Evolutionary conservation across 192 early-diverging fungal genomes (phyloP).

Genomic region (Oehlia diaphana): DNA sequence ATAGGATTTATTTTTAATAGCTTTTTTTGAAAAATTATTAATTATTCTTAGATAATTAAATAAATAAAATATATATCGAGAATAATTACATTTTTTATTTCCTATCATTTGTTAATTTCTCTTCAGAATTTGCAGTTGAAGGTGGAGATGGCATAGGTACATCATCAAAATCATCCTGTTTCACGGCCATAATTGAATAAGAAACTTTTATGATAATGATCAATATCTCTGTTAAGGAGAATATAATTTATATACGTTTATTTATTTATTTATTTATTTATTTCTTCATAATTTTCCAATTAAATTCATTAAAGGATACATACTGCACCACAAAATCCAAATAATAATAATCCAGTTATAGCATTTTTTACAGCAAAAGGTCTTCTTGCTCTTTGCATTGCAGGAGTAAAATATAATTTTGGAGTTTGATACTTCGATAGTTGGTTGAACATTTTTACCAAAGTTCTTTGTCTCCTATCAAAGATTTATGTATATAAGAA

Average conservation of each 20-base stretch:
- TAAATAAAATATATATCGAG: no score
- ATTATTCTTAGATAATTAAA: no score
- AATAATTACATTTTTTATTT: not conserved
- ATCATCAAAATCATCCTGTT: conserved; percentile 78
- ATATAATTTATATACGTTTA: not conserved
- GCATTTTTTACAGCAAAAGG: conserved; percentile 53
- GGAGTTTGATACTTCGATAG: conserved; percentile 31
- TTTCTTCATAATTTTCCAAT: not conserved
- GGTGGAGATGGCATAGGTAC: conserved; percentile 59
- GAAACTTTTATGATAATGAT: conserved; percentile 45
- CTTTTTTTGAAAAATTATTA: no score
- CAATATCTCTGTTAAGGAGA: not conserved
- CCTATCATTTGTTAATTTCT: not conserved
- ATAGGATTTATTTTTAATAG: no score
- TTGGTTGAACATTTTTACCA: not conserved
- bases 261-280: no score
- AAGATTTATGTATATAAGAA: no score
- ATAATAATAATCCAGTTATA: conserved; percentile 48
- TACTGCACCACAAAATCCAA: conserved; percentile 51
- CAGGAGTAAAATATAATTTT: conserved; percentile 49
- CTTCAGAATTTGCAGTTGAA: not conserved
- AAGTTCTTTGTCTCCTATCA: not conserved
- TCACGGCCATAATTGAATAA: conserved; percentile 72
- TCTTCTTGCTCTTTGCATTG: conserved; percentile 54
- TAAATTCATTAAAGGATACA: conserved; percentile 41